These are phyloP conservation scores for Barbatosphaeria neglecta DNA, from an alignment of 495 filamentous ascomycete species.

Conservation along the genomic window DNA sequence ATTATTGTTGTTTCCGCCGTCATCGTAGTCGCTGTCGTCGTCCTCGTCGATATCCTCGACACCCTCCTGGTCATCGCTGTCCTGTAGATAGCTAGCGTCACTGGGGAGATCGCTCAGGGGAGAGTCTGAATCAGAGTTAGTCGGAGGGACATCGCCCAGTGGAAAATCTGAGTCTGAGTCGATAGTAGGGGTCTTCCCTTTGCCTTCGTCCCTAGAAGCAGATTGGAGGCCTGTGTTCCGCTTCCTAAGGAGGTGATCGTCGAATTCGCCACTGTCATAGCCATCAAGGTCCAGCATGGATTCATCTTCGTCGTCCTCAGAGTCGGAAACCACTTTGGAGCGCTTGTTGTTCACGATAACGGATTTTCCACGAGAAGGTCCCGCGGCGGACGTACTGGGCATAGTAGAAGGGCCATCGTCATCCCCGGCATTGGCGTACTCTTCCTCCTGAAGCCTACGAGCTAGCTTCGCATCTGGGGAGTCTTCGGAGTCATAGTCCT, in stretches of 20 bases:
- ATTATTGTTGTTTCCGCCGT: neutral
- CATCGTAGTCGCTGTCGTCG: slow-evolving; percentile 2
- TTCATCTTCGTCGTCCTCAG: slow-evolving; percentile 4
- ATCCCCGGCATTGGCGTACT: slow-evolving; percentile 28
- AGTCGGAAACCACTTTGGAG: neutral
- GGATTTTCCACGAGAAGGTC: neutral
- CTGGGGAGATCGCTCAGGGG: too few relatives aligned
- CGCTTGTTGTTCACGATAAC: neutral
- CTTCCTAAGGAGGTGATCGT: neutral
- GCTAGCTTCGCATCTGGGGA: slow-evolving; percentile 46
- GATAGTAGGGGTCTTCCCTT: neutral
- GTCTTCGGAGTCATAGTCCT: slow-evolving; percentile 22
- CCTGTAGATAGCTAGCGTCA: too few relatives aligned
- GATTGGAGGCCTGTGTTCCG: neutral
- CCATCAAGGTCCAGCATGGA: neutral
- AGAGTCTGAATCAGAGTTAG: neutral
- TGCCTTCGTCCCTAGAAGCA: neutral
- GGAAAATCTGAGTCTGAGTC: neutral
- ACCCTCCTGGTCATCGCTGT: neutral
- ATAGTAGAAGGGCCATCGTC: neutral
- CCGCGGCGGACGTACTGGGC: neutral
- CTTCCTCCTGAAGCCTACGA: slow-evolving; percentile 47
- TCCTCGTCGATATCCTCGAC: slow-evolving; percentile 5
- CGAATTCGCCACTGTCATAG: slow-evolving; percentile 6
- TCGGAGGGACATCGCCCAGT: neutral